Evolutionary conservation across 2,329 filamentous ascomycete species (phyloP), one percentile per base, ranked within the genome.

Genomic region (Fusarium albosuccineum): DNA sequence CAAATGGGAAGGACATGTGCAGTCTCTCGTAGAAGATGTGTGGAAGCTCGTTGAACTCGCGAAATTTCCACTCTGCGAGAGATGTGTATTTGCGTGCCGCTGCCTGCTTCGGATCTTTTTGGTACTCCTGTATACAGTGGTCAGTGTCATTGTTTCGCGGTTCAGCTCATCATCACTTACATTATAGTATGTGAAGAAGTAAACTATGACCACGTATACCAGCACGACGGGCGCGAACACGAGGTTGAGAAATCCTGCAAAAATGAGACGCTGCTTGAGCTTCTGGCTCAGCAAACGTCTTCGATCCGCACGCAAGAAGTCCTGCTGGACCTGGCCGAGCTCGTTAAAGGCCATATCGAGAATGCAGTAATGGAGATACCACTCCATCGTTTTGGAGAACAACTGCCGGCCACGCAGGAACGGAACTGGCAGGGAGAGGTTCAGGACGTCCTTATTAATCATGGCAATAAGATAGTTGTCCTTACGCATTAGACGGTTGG

Each of bases 391-490:
- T 71, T 91, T 90, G 1, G 96, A 97, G 74, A 97, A 95, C 54
- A 97, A 84, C 67, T 95, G 92, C 22, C 91, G 88, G 42, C 89
- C 89, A 39, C 90, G 87, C 3, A 97, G 74, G 66, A 97, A 94
- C 0, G 96, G 96, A 3, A 99, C 79, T 2, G 93, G 93, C 3
- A 97, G 85, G 0, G 92, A 94, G 45, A 98, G 83, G 75, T 99
- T 91, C 41, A 99, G 80, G 37, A 98, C 88, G 64, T 98, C 96
- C 78, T 99, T 98, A 83, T 99, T 99, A 81, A 98, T 93, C 73
- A 99, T 85, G 5, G 96, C 96, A 73, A 99, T 97, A 66, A 97
- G 87, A 73, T 97, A 99, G 74, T 99, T 99, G 66, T 97, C 95
- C 74, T 93, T 92, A 61, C 96, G 91, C 96, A 99, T 98, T 45